Evolutionary conservation across 495 filamentous ascomycete species (phyloP).

Genomic region (Neurospora cerealis): DNA sequence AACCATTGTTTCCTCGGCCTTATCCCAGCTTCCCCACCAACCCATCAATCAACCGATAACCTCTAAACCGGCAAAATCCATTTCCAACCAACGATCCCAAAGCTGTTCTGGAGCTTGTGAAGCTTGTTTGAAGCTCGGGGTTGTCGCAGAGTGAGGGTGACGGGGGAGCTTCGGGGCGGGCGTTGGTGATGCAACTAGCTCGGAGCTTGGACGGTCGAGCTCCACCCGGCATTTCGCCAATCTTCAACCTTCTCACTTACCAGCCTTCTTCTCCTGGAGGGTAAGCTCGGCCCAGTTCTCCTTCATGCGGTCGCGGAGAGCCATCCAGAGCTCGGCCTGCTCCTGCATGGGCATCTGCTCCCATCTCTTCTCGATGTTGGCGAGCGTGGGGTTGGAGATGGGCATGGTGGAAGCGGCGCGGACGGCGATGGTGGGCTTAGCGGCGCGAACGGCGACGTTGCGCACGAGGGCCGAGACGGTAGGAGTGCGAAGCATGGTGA

Average conservation of each 20-base stretch:
- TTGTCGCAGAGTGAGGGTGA: slow-evolving; percentile 1
- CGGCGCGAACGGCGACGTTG: slow-evolving; percentile 30
- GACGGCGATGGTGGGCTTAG: slow-evolving; percentile 25
- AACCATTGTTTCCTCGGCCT: neutral
- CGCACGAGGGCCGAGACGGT: slow-evolving; percentile 26
- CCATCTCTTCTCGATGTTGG: slow-evolving; percentile 99
- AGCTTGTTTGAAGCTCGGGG: neutral
- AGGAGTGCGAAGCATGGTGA: slow-evolving; percentile 32
- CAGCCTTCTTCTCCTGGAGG: slow-evolving; percentile 93
- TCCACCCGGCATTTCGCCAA: neutral
- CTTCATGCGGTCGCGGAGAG: slow-evolving; percentile 96
- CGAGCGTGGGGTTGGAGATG: slow-evolving; percentile 93
- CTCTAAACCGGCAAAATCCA: neutral
- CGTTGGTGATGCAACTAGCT: slow-evolving; percentile 7
- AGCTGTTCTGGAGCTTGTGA: neutral
- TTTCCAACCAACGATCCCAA: neutral
- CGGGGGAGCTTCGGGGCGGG: neutral
- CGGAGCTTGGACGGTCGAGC: neutral
- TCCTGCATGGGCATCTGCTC: slow-evolving; percentile 93
- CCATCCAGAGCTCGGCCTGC: slow-evolving; percentile 99
- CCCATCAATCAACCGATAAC: neutral
- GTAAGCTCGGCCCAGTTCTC: slow-evolving; percentile 91
- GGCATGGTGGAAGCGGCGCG: slow-evolving; percentile 68
- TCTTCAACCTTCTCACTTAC: slow-evolving; percentile 47
- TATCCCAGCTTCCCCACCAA: neutral